Evolutionary conservation across 768 basidiomycete species (phyloP), one percentile per base, ranked within the genome.

Genomic region (Lactarius sanguifluus): DNA sequence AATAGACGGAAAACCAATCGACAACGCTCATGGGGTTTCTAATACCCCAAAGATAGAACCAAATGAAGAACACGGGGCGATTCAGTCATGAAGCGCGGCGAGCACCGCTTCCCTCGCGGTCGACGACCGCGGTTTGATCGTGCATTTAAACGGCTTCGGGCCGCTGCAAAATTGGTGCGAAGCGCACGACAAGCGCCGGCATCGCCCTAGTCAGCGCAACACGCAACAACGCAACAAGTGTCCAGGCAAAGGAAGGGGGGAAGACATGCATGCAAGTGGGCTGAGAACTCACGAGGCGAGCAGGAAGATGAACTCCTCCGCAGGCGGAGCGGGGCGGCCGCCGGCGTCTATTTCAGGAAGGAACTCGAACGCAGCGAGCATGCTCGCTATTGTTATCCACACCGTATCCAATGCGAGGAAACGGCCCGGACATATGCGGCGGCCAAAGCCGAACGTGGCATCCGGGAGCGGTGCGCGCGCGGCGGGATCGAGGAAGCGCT

Each of bases 301-400:
- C 8, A 18, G 18, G 10, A 40, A 5, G 5, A n/a, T 38, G 34
- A 67, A 67, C 40, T 64, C 52, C 15, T 64, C 57, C 8, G 41
- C 57, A 1, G 64, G 64, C 2, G 36, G 59, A 5, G 20, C 20
- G 2, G 64, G 64, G 34, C n/a, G 52, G 12, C 57, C 58, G 15
- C 55, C 61, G 3, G 57, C 61, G 23, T 66, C 64, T 25, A 57
- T 61, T 28, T 40, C 65, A 6, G 64, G 58, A 20, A 60, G 59
- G 23, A 69, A 61, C 15, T 69, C 68, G 57, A 59, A 69, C 1
- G 43, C n/a, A 7, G 65, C 61, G 40, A 63, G 58, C 65, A 67
- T 62, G 47, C 15, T 55, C 20, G 52, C 68, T 13, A 69, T 61
- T 43, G 52, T 41, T 41, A 59, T 34, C 66, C 62, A 67, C 40